These are phyloP conservation scores for Heliamphora exappendiculata DNA, from an alignment of 148 eudicot genomes.

Conservation along the genomic window DNA sequence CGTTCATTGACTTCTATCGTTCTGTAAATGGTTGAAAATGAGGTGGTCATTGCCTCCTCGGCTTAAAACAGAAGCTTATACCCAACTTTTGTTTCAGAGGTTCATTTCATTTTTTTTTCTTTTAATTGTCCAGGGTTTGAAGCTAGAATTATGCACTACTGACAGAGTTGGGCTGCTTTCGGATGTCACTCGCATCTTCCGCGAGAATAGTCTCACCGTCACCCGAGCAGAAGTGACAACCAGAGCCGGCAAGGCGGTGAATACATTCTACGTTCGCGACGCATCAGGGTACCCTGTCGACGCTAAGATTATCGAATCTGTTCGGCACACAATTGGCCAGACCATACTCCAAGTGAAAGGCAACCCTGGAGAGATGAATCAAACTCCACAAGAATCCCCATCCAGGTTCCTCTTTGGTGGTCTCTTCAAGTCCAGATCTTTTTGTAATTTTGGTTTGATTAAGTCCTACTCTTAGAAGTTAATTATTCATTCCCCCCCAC, in stretches of 20 bases:
- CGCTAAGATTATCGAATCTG: conserved; percentile 69
- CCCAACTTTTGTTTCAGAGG: neutral
- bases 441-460: conserved; percentile 73
- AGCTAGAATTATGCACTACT: conserved; percentile 79
- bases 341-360: conserved; percentile 80
- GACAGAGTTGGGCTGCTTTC: conserved; percentile 79
- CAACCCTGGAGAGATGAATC: conserved; percentile 40
- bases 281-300: conserved; percentile 86
- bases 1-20: neutral
- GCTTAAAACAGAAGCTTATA: neutral
- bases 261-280: conserved; percentile 78
- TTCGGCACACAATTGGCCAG: conserved; percentile 70
- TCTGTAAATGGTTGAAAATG: neutral
- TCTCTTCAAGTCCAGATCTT: conserved; percentile 84
- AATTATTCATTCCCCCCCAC: neutral
- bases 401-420: conserved; percentile 74
- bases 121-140: conserved; percentile 52
- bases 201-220: conserved; percentile 82
- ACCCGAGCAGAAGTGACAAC: conserved; percentile 84
- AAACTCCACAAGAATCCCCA: conserved; percentile 56
- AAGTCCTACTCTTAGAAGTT: conserved; percentile 56
- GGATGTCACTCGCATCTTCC: conserved; percentile 74
- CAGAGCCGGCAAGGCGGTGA: conserved; percentile 62
- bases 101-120: conserved; percentile 1
- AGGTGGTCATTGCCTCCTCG: neutral